Evolutionary conservation across 1,284 basidiomycete species (phyloP), one percentile per base, ranked within the genome.

Genomic region (Earliella scabrosa): DNA sequence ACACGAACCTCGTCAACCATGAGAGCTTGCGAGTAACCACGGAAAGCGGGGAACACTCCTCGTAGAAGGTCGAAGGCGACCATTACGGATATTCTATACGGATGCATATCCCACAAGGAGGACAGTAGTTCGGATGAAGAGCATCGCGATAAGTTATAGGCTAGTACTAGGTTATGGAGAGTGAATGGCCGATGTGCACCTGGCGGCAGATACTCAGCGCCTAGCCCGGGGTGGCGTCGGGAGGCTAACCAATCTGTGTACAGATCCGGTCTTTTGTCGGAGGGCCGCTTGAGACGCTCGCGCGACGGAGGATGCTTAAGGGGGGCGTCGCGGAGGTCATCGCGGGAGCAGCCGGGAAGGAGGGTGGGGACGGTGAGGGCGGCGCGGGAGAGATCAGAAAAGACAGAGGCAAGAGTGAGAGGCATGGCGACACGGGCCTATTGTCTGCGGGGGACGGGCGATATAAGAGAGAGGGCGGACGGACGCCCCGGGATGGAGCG

Each of bases 1-100:
- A 50, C 16, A 43, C 82, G 52, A 54, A 87, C 90, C 82, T 92
- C 88, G 72, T 92, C 87, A 59, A 92, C 83, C 62, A 92, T 88
- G 70, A 89, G 73, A 48, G 89, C 89, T 77, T 92, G 90, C 11
- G 90, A 91, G 75, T 90, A 92, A 55, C 88, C 86, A 73, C 88
- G 82, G 70, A 88, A 88, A 11, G 89, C 90, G 38, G 90, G 90
- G 66, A 91, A 83, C 56, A 87, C 72, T 57, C 88, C 90, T 60
- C 88, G 82, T 58, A 86, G 65, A 49, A 92, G 73, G 68, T 91
- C 88, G 61, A 90, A 74, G 52, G 78, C 57, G 65, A 91, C 72
- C 81, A 92, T 85, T 50, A 87, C 72, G 23, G 80, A 74, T 21
- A 86, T 84, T 56, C 88, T 82, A 51, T 82, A 66, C 43, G 89